Evolutionary conservation across 2,329 filamentous ascomycete species (phyloP).

Genomic region (Fusarium chlamydosporum): DNA sequence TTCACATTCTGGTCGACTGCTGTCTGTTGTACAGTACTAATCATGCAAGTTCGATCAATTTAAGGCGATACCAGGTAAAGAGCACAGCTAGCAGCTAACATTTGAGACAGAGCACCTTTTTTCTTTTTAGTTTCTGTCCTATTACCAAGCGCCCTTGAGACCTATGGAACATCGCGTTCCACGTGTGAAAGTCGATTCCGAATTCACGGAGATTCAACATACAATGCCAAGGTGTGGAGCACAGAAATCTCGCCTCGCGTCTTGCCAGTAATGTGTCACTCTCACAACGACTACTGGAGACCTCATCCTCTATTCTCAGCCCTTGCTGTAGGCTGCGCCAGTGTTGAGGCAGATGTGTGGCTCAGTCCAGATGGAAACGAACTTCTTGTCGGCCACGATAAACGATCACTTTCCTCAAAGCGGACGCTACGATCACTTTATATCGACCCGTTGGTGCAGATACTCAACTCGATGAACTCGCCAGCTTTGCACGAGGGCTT

Average conservation of each 20-base stretch:
- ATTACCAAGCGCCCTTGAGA: neutral
- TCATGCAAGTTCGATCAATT: neutral
- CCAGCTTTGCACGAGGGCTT: fast-evolving
- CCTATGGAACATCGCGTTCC: neutral
- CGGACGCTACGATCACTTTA: neutral
- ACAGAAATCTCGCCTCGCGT: neutral
- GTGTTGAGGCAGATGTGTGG: conserved; percentile 4
- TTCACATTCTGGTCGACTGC: neutral
- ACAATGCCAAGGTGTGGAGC: neutral
- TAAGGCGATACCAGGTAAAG: neutral
- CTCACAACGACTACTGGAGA: conserved; percentile 5
- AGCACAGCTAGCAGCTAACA: neutral
- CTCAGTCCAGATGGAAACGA: conserved; percentile 1
- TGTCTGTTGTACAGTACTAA: neutral
- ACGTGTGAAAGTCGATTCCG: neutral
- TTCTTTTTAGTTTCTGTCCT: neutral
- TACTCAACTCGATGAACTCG: neutral
- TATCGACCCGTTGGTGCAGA: neutral
- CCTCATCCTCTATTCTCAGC: neutral
- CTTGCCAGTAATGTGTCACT: neutral
- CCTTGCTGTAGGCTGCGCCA: neutral
- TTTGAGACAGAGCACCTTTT: neutral
- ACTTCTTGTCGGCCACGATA: neutral
- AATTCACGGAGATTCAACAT: neutral
- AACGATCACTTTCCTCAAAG: neutral